phyloP scores from a whole-genome alignment of 1,284 basidiomycete genomes.

The Butyriboletus appendiculatus region DNA sequence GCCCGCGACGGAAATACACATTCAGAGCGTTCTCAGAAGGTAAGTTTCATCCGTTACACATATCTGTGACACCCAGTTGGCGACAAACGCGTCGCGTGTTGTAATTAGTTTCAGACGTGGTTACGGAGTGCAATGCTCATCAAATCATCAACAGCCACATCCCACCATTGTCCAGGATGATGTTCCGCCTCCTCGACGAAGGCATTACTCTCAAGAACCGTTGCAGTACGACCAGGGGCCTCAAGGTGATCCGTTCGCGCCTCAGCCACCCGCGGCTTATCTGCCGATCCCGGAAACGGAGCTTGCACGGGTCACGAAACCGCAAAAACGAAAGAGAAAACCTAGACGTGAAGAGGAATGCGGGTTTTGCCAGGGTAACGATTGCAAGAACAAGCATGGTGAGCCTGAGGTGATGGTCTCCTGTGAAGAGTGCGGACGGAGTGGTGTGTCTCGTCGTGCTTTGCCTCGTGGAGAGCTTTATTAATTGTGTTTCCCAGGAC shows the following conservation, averaged over 20 bases:
- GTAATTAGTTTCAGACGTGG: constrained; percentile 23
- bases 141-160: constrained; percentile 20
- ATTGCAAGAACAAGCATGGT: constrained; percentile 54
- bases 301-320: constrained; percentile 39
- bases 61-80: constrained; percentile 11
- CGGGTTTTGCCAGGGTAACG: constrained; percentile 66
- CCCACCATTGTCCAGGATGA: constrained; percentile 16
- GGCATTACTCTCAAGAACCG: constrained; percentile 38
- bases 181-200: constrained; percentile 15
- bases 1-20: constrained; percentile 32
- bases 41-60: constrained; percentile 29
- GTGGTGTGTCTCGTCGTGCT: constrained; percentile 41
- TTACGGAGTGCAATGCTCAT: constrained; percentile 22
- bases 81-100: constrained; percentile 55
- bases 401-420: constrained; percentile 65
- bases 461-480: constrained; percentile 29
- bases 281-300: constrained; percentile 43
- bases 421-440: constrained; percentile 69
- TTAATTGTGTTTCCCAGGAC: constrained; percentile 47
- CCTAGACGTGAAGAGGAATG: constrained; percentile 60
- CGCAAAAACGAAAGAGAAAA: constrained; percentile 54
- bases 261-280: constrained; percentile 53
- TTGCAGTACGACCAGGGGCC: constrained; percentile 66
- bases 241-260: constrained; percentile 79
- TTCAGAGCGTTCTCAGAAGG: constrained; percentile 23